Evolutionary conservation across 768 basidiomycete genomes (phyloP).

Genomic region (Cubamyces sp.): DNA sequence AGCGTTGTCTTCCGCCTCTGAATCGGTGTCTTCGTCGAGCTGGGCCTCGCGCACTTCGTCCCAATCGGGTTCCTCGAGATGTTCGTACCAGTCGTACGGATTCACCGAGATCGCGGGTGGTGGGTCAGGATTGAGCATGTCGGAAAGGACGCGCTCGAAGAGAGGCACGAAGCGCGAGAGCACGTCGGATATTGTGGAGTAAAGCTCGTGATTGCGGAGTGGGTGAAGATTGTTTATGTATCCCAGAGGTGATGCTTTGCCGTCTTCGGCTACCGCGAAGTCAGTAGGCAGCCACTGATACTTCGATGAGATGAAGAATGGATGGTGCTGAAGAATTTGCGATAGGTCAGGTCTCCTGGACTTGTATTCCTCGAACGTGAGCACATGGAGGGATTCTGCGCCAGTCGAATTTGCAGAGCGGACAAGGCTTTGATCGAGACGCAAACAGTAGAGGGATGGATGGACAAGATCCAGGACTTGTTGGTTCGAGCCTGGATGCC

Average conservation of each 20-base stretch:
- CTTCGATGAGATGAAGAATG: constrained; percentile 16
- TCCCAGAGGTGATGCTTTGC: constrained; percentile 22
- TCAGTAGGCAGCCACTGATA: constrained; percentile 37
- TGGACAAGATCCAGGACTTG: constrained; percentile 51
- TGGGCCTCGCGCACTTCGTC: neutral
- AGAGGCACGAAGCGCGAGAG: constrained; percentile 30
- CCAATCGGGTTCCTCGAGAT: neutral
- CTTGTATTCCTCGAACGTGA: neutral
- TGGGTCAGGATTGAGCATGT: neutral
- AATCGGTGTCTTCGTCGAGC: too few species aligned
- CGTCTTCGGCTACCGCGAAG: constrained; percentile 30
- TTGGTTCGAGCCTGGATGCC: constrained; percentile 48
- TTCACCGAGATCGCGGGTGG: constrained; percentile 1
- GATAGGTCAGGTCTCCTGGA: neutral
- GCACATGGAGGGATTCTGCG: neutral
- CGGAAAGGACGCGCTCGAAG: constrained; percentile 33
- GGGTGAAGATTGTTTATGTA: constrained; percentile 39
- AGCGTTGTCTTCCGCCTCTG: too few species aligned
- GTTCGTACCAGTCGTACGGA: constrained; percentile 1
- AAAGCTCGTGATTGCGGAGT: constrained; percentile 21
- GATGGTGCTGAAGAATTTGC: neutral
- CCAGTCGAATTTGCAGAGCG: neutral
- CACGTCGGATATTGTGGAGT: constrained; percentile 24
- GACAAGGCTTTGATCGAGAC: constrained; percentile 1
- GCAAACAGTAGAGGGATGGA: constrained; percentile 46